Evolutionary conservation across 2,329 filamentous ascomycete species (phyloP), one percentile per base, ranked within the genome.

Genomic region (Magnaporthiopsis incrustans): DNA sequence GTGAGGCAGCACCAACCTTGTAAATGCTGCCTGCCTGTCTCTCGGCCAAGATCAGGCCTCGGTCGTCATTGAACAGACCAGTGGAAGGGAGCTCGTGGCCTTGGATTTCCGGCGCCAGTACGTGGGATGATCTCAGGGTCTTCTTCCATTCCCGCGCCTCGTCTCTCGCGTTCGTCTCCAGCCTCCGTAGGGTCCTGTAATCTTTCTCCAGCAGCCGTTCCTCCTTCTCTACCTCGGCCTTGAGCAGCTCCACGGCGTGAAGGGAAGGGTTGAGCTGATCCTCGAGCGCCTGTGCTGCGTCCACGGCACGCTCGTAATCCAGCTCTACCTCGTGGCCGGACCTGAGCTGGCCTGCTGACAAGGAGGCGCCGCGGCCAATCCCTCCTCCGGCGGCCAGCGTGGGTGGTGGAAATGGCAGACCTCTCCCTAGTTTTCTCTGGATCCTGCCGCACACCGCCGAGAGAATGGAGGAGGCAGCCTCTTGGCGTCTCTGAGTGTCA

Each of bases 351-450:
- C 58, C 58, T 26, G 18, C 30, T 32, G 30, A 27, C 10, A 11
- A 22, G n/a, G 14, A 32, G 18, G 18, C 18, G 53, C 32, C 61
- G 14, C 33, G 50, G 56, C 35, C 18, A 59, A 27, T 14, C 12
- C 59, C 14, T 8, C 64, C 62, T 14, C 27, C 11, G 14, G 30
- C 11, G 14, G 32, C 27, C 4, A 64, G 57, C 11, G 66, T 66
- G 0, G 65, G 78, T 0, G 84, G 85, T 1, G 89, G 89, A 70
- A 91, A 90, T n/a, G 87, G 87, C 62, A 89, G 78, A 14, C 84
- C 85, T 44, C 80, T 81, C 22, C 78, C 74, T 7, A 91, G 75
- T 70, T 87, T 88, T 60, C 78, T 80, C 50, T 82, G 75, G 44
- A 91, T 77, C 62, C 81, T 82, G 57, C 80, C 79, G 10, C 84